Base-by-base conservation (phyloP, 768 basidiomycete species). In the Tubosaeta sp. region DNA sequence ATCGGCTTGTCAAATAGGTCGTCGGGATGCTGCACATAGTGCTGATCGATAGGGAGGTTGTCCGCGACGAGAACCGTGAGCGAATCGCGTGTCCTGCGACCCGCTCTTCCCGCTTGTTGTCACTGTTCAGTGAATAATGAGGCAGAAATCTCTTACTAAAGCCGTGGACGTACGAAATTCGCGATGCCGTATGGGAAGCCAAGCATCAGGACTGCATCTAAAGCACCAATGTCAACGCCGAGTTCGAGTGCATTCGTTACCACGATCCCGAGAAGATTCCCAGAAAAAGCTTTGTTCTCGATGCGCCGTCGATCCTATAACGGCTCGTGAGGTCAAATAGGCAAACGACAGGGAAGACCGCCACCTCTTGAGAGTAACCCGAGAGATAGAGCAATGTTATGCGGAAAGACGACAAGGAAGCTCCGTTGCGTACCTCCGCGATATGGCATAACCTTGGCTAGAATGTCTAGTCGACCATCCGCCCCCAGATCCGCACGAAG, bases 161-260 rank as follows among this genome's bases (percentile, higher is more conserved):
- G 3, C 10, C 3, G n/a, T 11, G 19, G 30, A 69, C 81, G 59
- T 51, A 92, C 90, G 51, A 92, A 87, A 58, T 89, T 93, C 0
- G 92, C 86, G 31, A 94, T 70, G 36, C 78, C 81, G 48, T 80
- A 74, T 0, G 92, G 92, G 64, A 94, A 92, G 1, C 90, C 90
- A 25, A 93, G 78, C 79, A 92, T 89, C 49, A 95, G 81, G 36
- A 94, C 92, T 7, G 87, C 89, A 61, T 94, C 93, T 46, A 94
- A 67, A n/a, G 78, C 80, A 14, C 90, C 91, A 31, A 94, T 93
- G 59, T 94, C 90, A n/a, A 93, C 86, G 13, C 91, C 91, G 7
- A 94, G 80, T 66, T 95, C 93, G 12, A 94, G 76, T 0, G 92
- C 92, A 59, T 92, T 94, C 0, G 92, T 95, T 0, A 91, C 88